Percentiles rank a stretch among this genome's conserved stretches.
Evolutionary conservation across 2,329 filamentous ascomycete species (phyloP).

Genomic region (Monilinia fructigena): DNA sequence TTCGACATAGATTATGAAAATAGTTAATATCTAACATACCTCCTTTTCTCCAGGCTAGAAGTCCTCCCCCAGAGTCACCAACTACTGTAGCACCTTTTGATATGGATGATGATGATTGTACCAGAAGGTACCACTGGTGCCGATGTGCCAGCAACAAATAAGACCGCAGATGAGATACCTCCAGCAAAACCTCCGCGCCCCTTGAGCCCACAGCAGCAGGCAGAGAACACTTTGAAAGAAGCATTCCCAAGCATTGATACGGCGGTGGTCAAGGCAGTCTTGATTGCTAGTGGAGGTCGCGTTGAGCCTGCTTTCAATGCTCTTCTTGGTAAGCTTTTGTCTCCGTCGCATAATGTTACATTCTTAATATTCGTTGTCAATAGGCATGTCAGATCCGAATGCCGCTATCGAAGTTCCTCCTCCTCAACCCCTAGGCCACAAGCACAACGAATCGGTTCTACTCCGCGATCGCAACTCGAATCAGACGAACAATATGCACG

Average conservation of each 20-base stretch:
- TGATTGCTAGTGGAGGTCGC: slow-evolving; percentile 80
- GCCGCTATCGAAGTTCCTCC: slow-evolving; percentile 59
- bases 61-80: slow-evolving; percentile 54
- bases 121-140: slow-evolving; percentile 56
- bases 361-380: slow-evolving; percentile 22
- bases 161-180: slow-evolving; percentile 44
- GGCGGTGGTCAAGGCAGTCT: slow-evolving; percentile 79
- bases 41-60: slow-evolving; percentile 14
- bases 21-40: slow-evolving; percentile 8
- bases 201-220: slow-evolving; percentile 76
- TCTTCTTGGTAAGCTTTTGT: slow-evolving; percentile 63
- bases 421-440: slow-evolving; percentile 83
- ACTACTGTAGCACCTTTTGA: slow-evolving; percentile 65
- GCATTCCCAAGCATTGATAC: slow-evolving; percentile 85
- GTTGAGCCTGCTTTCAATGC: slow-evolving; percentile 96
- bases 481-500: slow-evolving; percentile 89
- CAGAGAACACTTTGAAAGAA: slow-evolving; percentile 84
- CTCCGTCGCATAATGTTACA: neutral
- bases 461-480: slow-evolving; percentile 76
- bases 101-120: slow-evolving; percentile 67
- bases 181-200: slow-evolving; percentile 86
- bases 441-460: slow-evolving; percentile 48
- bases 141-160: slow-evolving; percentile 46
- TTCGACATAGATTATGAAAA: slow-evolving; percentile 9
- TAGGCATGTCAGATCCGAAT: slow-evolving; percentile 78